Percentiles rank a stretch among this genome's conserved stretches.
phyloP scores from a whole-genome alignment of 164 flowering plant species.

The Aristolochia contorta region DNA sequence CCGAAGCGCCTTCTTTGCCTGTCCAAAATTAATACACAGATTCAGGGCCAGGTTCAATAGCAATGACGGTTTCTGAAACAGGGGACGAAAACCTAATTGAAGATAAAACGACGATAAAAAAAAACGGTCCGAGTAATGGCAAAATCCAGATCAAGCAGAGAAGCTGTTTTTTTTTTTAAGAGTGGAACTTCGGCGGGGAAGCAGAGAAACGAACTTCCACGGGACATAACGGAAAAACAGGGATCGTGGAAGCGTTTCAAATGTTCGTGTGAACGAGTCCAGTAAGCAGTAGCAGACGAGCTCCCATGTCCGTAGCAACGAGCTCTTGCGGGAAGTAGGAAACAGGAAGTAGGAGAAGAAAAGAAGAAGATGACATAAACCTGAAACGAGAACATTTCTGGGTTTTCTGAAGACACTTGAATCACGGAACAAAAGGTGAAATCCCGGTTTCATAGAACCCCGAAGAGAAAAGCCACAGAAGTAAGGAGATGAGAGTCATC shows the following conservation, averaged over 20 bases:
- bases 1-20: slow-evolving; percentile 84
- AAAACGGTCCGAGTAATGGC: not conserved
- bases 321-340: too few relatives aligned
- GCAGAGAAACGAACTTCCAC: slow-evolving; percentile 1
- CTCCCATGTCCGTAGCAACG: not conserved
- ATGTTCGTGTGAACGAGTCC: too few relatives aligned
- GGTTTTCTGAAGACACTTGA: too few relatives aligned
- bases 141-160: not conserved
- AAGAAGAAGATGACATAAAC: too few relatives aligned
- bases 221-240: not conserved
- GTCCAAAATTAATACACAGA: not conserved
- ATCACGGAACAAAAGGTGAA: not conserved
- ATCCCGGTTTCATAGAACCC: not conserved
- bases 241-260: not conserved
- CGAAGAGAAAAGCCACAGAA: too few relatives aligned
- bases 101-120: too few relatives aligned
- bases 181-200: not conserved
- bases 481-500: not conserved
- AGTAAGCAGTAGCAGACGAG: not conserved
- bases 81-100: not conserved
- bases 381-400: too few relatives aligned
- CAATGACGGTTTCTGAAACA: not conserved
- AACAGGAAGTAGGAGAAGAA: too few relatives aligned
- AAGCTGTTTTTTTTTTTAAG: too few relatives aligned
- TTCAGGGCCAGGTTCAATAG: too few relatives aligned